These are phyloP conservation scores for Trichocladium uniseriatum DNA, from an alignment of 495 filamentous ascomycete species.

Conservation along the genomic window DNA sequence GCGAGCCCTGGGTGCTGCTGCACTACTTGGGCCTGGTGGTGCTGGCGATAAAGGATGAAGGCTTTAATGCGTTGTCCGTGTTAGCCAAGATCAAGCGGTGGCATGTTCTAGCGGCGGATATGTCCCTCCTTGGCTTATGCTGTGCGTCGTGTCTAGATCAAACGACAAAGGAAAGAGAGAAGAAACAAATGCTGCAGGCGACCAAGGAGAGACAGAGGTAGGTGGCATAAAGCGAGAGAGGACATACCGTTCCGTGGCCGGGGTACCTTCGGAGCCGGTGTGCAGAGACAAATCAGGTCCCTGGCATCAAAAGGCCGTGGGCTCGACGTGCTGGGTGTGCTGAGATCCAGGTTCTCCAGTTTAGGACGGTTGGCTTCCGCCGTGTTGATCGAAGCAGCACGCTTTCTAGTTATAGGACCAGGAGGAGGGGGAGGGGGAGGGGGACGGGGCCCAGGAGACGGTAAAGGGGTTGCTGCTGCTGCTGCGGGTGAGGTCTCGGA, in stretches of 20 bases:
- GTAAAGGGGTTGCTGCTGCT: not conserved
- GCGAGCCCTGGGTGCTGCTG: conserved; percentile 77
- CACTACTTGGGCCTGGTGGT: conserved; percentile 76
- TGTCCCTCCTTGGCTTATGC: not conserved
- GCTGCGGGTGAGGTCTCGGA: not conserved
- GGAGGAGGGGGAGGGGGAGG: not conserved
- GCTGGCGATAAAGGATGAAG: conserved; percentile 95
- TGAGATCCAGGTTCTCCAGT: conserved; percentile 33
- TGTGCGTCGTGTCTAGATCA: not conserved
- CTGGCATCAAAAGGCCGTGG: conserved; percentile 23
- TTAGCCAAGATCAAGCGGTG: too few species aligned
- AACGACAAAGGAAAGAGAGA: not conserved
- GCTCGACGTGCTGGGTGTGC: conserved; percentile 26
- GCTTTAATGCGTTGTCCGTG: conserved; percentile 44
- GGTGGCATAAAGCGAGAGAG: conserved; percentile 5
- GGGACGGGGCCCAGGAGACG: not conserved
- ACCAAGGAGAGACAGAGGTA: conserved; percentile 14
- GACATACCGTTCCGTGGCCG: conserved; percentile 88
- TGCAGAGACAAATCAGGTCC: conserved; percentile 75
- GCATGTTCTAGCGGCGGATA: not conserved
- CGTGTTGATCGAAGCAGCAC: conserved; percentile 40
- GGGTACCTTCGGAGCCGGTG: conserved; percentile 87
- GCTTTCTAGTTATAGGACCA: conserved; percentile 32
- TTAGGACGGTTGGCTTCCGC: conserved; percentile 36
- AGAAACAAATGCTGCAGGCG: not conserved